Conservation (phyloP, 2,329 filamentous ascomycete species). For the Diaporthe aspalathi region DNA sequence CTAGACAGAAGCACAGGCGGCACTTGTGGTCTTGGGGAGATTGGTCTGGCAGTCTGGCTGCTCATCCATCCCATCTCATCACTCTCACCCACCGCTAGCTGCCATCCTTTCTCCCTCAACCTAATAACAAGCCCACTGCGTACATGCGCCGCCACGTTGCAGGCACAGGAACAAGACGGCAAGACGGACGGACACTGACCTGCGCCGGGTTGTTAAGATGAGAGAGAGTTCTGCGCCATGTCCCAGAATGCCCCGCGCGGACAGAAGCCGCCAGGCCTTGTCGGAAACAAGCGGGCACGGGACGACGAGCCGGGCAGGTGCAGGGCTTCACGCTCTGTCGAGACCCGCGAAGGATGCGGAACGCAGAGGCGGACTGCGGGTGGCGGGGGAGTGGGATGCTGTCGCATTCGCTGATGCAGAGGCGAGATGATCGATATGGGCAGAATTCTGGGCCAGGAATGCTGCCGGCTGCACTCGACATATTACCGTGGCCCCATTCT, state of each 20-base stretch:
- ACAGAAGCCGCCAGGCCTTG: slow-evolving; percentile 1
- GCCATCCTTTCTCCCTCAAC: slow-evolving; percentile 14
- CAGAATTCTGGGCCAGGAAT: slow-evolving; percentile 23
- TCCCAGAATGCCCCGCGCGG: slow-evolving; percentile 25
- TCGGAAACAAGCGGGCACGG: slow-evolving; percentile 15
- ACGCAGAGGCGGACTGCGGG: background rate
- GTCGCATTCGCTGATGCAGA: slow-evolving; percentile 15
- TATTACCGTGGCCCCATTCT: slow-evolving; percentile 26
- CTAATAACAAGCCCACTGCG: slow-evolving; percentile 9
- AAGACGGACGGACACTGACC: background rate
- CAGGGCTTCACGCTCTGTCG: slow-evolving; percentile 16
- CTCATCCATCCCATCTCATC: background rate
- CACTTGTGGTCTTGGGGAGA: background rate
- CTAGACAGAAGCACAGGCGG: slow-evolving; percentile 1
- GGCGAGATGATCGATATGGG: slow-evolving; percentile 21
- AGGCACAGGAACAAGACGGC: background rate
- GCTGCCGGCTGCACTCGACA: slow-evolving; percentile 4
- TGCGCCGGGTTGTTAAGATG: background rate
- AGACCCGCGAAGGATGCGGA: slow-evolving; percentile 10
- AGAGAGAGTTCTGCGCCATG: slow-evolving; percentile 24
- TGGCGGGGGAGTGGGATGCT: background rate
- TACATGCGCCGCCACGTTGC: slow-evolving; percentile 12
- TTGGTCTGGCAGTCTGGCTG: too few species aligned
- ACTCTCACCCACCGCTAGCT: slow-evolving; percentile 2
- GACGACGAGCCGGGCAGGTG: background rate